Evolutionary conservation across 306 rosid species (phyloP), one percentile per base, ranked within the genome.

Genomic region (Carpinus viminea): DNA sequence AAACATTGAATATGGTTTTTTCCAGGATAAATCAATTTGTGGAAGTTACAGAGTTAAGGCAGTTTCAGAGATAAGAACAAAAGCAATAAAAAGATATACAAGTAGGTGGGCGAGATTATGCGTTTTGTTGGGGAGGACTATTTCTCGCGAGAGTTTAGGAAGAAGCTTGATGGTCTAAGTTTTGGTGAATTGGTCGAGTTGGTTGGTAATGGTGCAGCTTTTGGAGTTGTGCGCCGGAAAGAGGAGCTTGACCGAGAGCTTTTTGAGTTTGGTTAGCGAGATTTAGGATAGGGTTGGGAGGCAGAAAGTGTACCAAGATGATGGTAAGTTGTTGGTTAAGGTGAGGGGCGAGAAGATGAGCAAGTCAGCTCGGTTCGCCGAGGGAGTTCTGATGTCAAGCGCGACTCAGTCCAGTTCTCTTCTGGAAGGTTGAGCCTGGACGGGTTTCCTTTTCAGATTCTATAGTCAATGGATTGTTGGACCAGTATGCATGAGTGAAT

Each of bases 101-200:
- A 48, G 51, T 70, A 92, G 77, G 91, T 89, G 72, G 84, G 74
- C 1, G 90, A 86, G 81, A 77, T 91, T 13, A 75, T 68, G 78
- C 48, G 70, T 1, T 74, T 91, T 83, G 93, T 84, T 70, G 66
- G 81, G 0, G 86, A 76, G 52, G 97, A 94, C 78, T 84, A 80
- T 76, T 48, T 18, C 5, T 81, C 85, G 21, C 4, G 91, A 88
- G 98, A 94, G 85, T 87, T 91, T 31, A 78, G 74, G 8, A 87
- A 87, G 80, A 82, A 97, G 53, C 70, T 88, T 78, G 81, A 80
- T 20, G 83, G 83, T 12, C 80, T 92, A 31, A 86, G 81, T 43
- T 94, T 91, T 48, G 88, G 90, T 20, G 97, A 92, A 73, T 88
- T 88, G 47, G 84, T 94, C 43, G 97, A 94, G 79, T 68, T 91